phyloP scores from a whole-genome alignment of 176 grass and related monocot genomes.

The Triticum aestivum region DNA sequence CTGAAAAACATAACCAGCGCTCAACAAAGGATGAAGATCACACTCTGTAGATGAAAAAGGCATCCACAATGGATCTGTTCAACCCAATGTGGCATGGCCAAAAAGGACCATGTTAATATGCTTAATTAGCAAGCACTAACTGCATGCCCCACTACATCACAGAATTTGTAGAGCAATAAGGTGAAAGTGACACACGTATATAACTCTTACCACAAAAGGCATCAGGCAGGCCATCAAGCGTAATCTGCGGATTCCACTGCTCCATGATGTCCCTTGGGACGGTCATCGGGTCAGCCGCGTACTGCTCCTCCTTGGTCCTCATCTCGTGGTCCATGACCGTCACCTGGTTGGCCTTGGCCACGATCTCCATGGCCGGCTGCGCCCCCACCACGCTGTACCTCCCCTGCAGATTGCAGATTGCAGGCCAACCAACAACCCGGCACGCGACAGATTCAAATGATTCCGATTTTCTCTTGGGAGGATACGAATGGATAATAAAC shows the following conservation, averaged over 20 bases:
- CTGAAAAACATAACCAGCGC: background rate
- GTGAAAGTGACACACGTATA: background rate
- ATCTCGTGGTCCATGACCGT: slow-evolving; percentile 72
- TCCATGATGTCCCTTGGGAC: slow-evolving; percentile 77
- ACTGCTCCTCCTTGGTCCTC: slow-evolving; percentile 53
- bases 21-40: background rate
- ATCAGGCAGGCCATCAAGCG: slow-evolving; percentile 59
- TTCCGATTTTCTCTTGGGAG: background rate
- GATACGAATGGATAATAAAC: background rate
- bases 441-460: background rate
- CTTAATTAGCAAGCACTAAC: background rate
- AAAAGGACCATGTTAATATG: background rate
- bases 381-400: slow-evolving; percentile 87
- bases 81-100: background rate
- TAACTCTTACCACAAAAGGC: slow-evolving; percentile 69
- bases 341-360: slow-evolving; percentile 66
- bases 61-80: background rate
- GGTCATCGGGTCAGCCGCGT: slow-evolving; percentile 61
- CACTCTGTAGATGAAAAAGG: background rate
- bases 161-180: too few species aligned
- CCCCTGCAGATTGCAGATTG: slow-evolving; percentile 39
- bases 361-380: slow-evolving; percentile 83
- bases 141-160: background rate
- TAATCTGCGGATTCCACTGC: slow-evolving; percentile 59
- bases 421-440: background rate